Conservation (phyloP, 2,329 filamentous ascomycete species). For the Sarocladium brachiariae region DNA sequence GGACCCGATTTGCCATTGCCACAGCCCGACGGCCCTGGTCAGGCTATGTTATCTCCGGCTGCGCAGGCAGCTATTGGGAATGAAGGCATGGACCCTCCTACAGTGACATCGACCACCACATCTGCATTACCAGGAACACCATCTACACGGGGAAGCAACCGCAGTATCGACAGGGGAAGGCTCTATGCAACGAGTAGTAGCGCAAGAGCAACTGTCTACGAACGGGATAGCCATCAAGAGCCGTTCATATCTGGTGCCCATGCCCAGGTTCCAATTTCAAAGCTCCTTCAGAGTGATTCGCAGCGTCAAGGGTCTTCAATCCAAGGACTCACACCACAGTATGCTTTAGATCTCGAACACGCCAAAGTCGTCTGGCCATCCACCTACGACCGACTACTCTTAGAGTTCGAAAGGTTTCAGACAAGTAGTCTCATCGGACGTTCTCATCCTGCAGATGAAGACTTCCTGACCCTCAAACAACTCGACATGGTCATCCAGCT, state of each 20-base stretch:
- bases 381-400: background rate
- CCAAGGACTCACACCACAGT: background rate
- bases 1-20: background rate
- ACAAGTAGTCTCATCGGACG: background rate
- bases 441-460: slow-evolving; percentile 13
- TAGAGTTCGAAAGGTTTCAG: background rate
- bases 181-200: slow-evolving; percentile 9
- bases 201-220: background rate
- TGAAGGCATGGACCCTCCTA: background rate
- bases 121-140: background rate
- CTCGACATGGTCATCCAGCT: slow-evolving; percentile 24
- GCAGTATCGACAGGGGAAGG: background rate
- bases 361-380: background rate
- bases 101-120: background rate
- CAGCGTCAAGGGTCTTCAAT: background rate
- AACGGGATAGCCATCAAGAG: background rate
- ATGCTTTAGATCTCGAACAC: background rate
- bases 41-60: background rate
- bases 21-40: background rate
- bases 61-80: background rate
- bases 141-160: background rate
- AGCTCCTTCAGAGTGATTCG: background rate
- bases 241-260: background rate
- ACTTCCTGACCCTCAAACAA: slow-evolving; percentile 20
- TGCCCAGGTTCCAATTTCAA: background rate